Base-by-base conservation (phyloP, 2,329 filamentous ascomycete genomes). In the Alternaria tenuissima region DNA sequence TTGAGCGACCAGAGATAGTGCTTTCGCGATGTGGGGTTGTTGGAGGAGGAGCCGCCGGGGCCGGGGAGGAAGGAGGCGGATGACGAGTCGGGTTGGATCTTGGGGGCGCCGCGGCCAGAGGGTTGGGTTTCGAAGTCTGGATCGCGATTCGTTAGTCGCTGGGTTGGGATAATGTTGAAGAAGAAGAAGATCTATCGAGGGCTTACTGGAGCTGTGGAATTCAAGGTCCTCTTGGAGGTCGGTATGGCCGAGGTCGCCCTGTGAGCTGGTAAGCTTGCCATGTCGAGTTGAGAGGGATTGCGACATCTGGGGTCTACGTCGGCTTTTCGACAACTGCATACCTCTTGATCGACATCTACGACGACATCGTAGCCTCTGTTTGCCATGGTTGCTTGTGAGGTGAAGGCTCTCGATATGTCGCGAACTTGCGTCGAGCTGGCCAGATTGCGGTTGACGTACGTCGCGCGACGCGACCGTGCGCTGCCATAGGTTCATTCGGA, bases 211-310 rank as follows among this genome's bases (percentile, higher is more conserved):
- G 76, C 89, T 91, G 85, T 99, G 95, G 84, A 99, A 99, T 86
- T 98, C 95, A 78, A 99, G 93, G 81, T 98, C 95, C 80, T 97
- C 94, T 84, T 97, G 93, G 24, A 99, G 90, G 80, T 99, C 95
- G 58, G 95, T 99, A 82, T 97, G 94, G 74, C 95, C 95, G 77
- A 99, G 89, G 81, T 99, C 95, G 75, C 94, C 94, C 94, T 98
- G 78, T 60, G 30, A 28, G 32, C 43, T 24, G 52, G 65, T 75
- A 4, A 75, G 70, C 59, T 41, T 54, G 30, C 16, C n/a, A 46
- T 24, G 18, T 34, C 26, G 39, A 7, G 18, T 1, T 26, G 46
- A 24, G 16, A 24, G 46, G 7, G 46, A 22, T 12, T 18, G 46
- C 14, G 46, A 0, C 3, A 3, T 3, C 7, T 14, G 12, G 46